Conservation (phyloP, 345 rosid species). For the Cardiospermum halicacabum region DNA sequence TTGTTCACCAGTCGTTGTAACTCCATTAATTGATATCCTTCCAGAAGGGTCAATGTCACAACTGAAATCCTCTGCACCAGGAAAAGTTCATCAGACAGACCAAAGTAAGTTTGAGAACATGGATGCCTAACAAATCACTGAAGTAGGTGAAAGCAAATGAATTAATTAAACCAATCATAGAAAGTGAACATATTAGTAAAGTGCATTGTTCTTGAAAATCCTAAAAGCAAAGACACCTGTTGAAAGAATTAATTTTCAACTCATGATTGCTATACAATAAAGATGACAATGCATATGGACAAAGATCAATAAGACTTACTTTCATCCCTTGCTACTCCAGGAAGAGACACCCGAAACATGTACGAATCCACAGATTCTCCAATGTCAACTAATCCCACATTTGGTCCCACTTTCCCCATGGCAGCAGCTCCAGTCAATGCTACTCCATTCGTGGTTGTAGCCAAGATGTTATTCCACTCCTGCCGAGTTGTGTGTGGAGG, state of each 20-base stretch:
- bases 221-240: neutral
- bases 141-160: neutral
- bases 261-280: neutral
- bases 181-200: neutral
- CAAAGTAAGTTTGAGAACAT: slow-evolving; percentile 1
- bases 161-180: neutral
- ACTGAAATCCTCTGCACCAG: slow-evolving; percentile 58
- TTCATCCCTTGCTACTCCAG: slow-evolving; percentile 43
- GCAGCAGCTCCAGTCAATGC: slow-evolving; percentile 68
- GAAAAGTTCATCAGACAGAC: slow-evolving; percentile 12
- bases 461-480: slow-evolving; percentile 33
- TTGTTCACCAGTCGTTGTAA: slow-evolving; percentile 69
- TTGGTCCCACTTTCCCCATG: slow-evolving; percentile 52
- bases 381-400: slow-evolving; percentile 51
- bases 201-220: neutral
- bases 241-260: neutral
- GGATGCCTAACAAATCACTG: neutral
- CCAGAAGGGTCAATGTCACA: slow-evolving; percentile 64
- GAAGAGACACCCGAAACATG: slow-evolving; percentile 9
- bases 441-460: slow-evolving; percentile 40
- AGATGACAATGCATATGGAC: neutral
- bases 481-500: slow-evolving; percentile 42
- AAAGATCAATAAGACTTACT: slow-evolving; percentile 26
- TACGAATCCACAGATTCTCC: slow-evolving; percentile 52
- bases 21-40: slow-evolving; percentile 54